A percentile compares a stretch with the other conserved stretches of the same genome.
phyloP scores from a whole-genome alignment of 2,329 filamentous ascomycete species.

The Penicillium sp. region DNA sequence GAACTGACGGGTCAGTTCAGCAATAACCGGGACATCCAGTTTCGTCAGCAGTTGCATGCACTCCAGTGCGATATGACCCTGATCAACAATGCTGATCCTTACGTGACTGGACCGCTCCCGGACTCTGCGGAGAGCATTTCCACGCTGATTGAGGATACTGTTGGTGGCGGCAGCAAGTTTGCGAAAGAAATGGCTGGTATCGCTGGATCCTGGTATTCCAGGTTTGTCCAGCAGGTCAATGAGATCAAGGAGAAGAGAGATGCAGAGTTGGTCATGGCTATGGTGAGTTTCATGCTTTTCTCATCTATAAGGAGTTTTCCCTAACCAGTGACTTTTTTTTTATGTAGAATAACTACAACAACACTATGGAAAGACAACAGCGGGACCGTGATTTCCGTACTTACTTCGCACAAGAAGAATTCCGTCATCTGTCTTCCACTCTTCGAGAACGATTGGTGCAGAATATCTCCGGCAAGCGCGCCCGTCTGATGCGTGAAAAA shows the following conservation, averaged over 20 bases:
- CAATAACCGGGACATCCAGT: conserved; percentile 76
- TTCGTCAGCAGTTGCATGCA: conserved; percentile 83
- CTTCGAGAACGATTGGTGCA: conserved; percentile 61
- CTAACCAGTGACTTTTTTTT: conserved; percentile 2
- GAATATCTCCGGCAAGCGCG: conserved; percentile 56
- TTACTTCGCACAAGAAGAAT: conserved; percentile 62
- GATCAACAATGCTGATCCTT: conserved; percentile 81
- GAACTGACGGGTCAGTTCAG: conserved; percentile 75
- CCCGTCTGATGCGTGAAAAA: conserved; percentile 61
- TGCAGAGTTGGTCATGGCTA: conserved; percentile 73
- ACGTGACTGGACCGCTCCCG: conserved; percentile 66
- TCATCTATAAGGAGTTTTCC: neutral
- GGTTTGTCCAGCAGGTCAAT: conserved; percentile 83
- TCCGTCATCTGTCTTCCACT: conserved; percentile 56
- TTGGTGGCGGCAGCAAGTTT: conserved; percentile 54
- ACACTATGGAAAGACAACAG: conserved; percentile 55
- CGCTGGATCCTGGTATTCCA: conserved; percentile 76
- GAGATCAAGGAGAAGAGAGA: conserved; percentile 85
- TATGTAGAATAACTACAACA: conserved; percentile 56
- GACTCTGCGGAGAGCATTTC: conserved; percentile 65
- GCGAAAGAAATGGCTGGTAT: conserved; percentile 66
- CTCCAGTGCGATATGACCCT: conserved; percentile 89
- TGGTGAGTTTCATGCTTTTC: conserved; percentile 57
- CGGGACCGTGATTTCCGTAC: conserved; percentile 59
- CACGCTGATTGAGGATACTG: conserved; percentile 58